Evolutionary conservation across 176 grass and related monocot species (phyloP).

Genomic region (Juncus effusus): DNA sequence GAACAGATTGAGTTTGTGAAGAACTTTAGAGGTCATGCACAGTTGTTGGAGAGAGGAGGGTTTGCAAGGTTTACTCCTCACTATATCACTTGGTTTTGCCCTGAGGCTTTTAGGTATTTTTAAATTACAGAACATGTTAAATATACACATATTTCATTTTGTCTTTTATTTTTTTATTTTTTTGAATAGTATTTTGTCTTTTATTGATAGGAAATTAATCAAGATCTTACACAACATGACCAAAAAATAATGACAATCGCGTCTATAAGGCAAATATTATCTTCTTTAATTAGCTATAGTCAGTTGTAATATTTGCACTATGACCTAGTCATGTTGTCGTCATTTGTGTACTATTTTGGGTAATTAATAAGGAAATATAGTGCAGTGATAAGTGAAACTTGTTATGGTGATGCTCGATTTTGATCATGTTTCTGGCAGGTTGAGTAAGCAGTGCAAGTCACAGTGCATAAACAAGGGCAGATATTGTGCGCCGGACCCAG

Average conservation of each 20-base stretch:
- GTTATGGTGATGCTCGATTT: too few relatives aligned
- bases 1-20: slow-evolving; percentile 68
- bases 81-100: slow-evolving; percentile 99
- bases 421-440: slow-evolving; percentile 12
- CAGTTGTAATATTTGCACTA: too few relatives aligned
- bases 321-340: too few relatives aligned
- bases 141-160: not conserved
- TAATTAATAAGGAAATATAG: too few relatives aligned
- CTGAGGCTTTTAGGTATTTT: slow-evolving; percentile 41
- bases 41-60: slow-evolving; percentile 67
- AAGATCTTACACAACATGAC: too few relatives aligned
- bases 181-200: not conserved
- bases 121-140: too few relatives aligned
- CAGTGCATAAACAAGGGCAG: slow-evolving; percentile 95
- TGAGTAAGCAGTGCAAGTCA: slow-evolving; percentile 52
- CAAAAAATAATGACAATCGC: too few relatives aligned
- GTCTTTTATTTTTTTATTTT: slow-evolving; percentile 5
- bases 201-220: too few relatives aligned
- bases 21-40: slow-evolving; percentile 74
- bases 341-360: too few relatives aligned
- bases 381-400: too few relatives aligned
- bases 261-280: too few relatives aligned
- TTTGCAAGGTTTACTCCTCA: slow-evolving; percentile 87
- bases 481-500: slow-evolving; percentile 92
- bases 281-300: too few relatives aligned